phyloP scores from a whole-genome alignment of 495 filamentous ascomycete species.

The Hypoxylon intermedium region DNA sequence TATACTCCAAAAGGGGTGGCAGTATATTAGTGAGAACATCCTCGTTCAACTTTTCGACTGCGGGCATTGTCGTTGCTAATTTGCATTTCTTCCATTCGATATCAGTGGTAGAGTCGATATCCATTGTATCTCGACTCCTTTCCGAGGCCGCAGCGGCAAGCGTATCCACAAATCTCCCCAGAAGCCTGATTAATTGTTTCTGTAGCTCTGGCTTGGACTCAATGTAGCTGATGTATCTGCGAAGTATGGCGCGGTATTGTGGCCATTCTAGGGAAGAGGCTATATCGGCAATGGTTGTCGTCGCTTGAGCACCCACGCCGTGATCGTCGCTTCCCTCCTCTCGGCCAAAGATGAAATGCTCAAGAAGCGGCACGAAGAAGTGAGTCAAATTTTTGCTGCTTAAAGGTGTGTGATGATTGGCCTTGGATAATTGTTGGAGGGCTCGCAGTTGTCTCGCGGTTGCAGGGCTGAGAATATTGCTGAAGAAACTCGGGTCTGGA shows the following conservation, averaged over 20 bases:
- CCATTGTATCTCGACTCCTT: conserved; percentile 47
- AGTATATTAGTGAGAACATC: conserved; percentile 79
- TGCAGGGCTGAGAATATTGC: conserved; percentile 89
- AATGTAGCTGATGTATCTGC: conserved; percentile 79
- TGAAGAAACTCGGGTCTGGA: conserved; percentile 92
- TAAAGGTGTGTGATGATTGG: conserved; percentile 67
- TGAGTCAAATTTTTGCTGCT: conserved; percentile 78
- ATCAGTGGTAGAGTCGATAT: conserved; percentile 39
- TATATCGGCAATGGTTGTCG: conserved; percentile 74
- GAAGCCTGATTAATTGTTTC: conserved; percentile 81
- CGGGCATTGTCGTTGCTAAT: conserved; percentile 72
- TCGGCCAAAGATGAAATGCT: conserved; percentile 89
- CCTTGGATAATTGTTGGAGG: conserved; percentile 72
- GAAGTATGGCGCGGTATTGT: conserved; percentile 84
- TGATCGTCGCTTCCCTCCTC: conserved; percentile 78
- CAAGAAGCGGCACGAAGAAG: conserved; percentile 88
- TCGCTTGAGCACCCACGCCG: conserved; percentile 82
- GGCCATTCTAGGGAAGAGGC: conserved; percentile 83
- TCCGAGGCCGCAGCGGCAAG: conserved; percentile 62
- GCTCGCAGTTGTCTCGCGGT: conserved; percentile 86
- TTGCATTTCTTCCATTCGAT: conserved; percentile 38
- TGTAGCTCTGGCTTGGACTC: conserved; percentile 80
- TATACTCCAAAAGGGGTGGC: conserved; percentile 75
- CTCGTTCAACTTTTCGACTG: conserved; percentile 69
- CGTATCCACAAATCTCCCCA: conserved; percentile 81